These are phyloP conservation scores for Podaxis mareebaensis DNA, from an alignment of 768 basidiomycete genomes.

Conservation along the genomic window DNA sequence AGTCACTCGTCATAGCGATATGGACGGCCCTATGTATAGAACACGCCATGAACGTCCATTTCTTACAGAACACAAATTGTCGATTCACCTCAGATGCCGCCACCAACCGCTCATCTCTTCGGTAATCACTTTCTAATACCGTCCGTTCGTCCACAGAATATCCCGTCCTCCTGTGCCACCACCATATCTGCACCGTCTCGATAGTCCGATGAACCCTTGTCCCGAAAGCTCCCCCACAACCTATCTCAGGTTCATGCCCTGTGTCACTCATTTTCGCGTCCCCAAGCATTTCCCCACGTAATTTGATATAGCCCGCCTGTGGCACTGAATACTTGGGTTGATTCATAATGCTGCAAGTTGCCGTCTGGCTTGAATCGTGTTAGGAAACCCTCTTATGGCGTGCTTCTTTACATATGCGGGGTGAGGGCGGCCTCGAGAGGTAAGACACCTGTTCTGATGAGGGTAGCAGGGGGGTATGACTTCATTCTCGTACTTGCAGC, in stretches of 20 bases:
- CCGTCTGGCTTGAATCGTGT: background rate
- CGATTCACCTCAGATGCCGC: conserved; percentile 9
- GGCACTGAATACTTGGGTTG: background rate
- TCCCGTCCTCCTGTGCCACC: conserved; percentile 12
- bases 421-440: too few species aligned
- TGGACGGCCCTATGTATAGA: conserved; percentile 4
- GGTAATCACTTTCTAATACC: conserved; percentile 7
- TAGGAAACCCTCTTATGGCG: too few species aligned
- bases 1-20: conserved; percentile 3
- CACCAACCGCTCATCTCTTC: conserved; percentile 12
- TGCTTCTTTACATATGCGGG: too few species aligned
- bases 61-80: background rate
- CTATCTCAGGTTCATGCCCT: background rate
- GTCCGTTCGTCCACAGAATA: background rate
- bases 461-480: too few species aligned
- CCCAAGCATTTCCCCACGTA: background rate
- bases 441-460: too few species aligned
- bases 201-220: background rate
- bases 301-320: background rate
- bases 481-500: too few species aligned
- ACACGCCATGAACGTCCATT: background rate
- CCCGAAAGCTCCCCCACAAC: background rate
- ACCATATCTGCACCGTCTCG: conserved; percentile 12
- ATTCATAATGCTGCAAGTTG: background rate
- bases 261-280: background rate